phyloP scores from a whole-genome alignment of 495 filamentous ascomycete species.

The Cladorrhinum samala region DNA sequence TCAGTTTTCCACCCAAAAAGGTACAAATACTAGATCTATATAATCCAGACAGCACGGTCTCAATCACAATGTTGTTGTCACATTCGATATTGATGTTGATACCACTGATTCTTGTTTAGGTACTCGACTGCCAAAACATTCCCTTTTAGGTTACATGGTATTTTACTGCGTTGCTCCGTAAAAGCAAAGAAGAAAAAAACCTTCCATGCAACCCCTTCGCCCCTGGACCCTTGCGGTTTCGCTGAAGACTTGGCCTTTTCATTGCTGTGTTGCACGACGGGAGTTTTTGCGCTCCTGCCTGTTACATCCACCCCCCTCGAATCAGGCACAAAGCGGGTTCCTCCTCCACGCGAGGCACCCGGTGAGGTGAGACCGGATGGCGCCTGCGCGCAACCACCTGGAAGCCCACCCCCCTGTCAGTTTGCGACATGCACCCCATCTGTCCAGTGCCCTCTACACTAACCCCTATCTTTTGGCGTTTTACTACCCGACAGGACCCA shows the following conservation, averaged over 20 bases:
- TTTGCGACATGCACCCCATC: slow-evolving; percentile 17
- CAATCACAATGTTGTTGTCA: no score
- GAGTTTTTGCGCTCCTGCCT: slow-evolving; percentile 1
- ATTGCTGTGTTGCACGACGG: neutral
- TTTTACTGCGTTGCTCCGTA: neutral
- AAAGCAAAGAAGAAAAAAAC: neutral
- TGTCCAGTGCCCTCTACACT: slow-evolving; percentile 21
- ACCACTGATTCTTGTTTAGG: no score
- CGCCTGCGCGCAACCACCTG: neutral
- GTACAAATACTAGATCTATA: no score
- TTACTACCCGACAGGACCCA: slow-evolving; percentile 27
- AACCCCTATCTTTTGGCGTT: slow-evolving; percentile 29
- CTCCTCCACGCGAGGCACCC: neutral
- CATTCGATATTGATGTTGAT: no score
- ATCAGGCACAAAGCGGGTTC: neutral
- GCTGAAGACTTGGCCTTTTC: slow-evolving; percentile 11
- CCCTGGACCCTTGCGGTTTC: slow-evolving; percentile 21
- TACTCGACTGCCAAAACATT: no score
- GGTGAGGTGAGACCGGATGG: neutral
- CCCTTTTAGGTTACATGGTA: no score
- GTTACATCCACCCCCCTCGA: slow-evolving; percentile 13
- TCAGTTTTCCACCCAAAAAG: neutral
- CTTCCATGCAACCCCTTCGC: no score
- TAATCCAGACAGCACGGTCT: no score
- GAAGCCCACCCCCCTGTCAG: slow-evolving; percentile 3